Base-by-base conservation (phyloP, 371 early-diverging fungal species). In the Mortierella sp. region DNA sequence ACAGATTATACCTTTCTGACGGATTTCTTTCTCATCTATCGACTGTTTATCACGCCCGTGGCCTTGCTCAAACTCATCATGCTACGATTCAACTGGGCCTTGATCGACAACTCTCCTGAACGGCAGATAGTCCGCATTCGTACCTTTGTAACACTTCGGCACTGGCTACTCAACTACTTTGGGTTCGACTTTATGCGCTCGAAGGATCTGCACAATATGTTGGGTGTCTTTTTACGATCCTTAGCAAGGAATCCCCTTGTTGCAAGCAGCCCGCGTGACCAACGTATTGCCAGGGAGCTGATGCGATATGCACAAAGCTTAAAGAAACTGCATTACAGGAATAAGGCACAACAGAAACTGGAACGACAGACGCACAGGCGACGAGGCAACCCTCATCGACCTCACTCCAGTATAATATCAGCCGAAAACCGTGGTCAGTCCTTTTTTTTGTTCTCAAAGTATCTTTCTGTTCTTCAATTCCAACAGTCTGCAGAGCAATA, bases 21-120 rank as follows among this genome's bases (percentile, higher is more conserved):
- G n/a, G 91, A 91, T 60, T 91, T 91, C 61, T 91, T 90, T 62
- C 67, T 91, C 32, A 88, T 88, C 27, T 91, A 86, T 52, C 88
- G 91, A 8, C 78, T 83, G 17, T 91, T 91, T 50, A 83, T 89
- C 56, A 78, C 87, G 0, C 87, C 89, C 6, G 50, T 84, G 37
- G 83, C 84, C 14, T 58, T 91, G 19, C 83, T 87, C 48, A 82
- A 85, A 47, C 68, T 89, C 9, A 56, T 91, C 32, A 84, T 89
- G 15, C 70, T 84, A 19, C 79, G 91, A 2, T 88, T 88, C 54
- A 80, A 80, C 17, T 89, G 89, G 89, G 86, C 88, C 17, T 54
- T 90, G 8, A 72, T 76, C 44, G 82, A 82, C 30, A 84, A 88
- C 50, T 82, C 85, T 11, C 85, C 85, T 30, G 79, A 83, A 8